These are phyloP conservation scores for Mycena metata DNA, from an alignment of 768 basidiomycete genomes.

Conservation along the genomic window DNA sequence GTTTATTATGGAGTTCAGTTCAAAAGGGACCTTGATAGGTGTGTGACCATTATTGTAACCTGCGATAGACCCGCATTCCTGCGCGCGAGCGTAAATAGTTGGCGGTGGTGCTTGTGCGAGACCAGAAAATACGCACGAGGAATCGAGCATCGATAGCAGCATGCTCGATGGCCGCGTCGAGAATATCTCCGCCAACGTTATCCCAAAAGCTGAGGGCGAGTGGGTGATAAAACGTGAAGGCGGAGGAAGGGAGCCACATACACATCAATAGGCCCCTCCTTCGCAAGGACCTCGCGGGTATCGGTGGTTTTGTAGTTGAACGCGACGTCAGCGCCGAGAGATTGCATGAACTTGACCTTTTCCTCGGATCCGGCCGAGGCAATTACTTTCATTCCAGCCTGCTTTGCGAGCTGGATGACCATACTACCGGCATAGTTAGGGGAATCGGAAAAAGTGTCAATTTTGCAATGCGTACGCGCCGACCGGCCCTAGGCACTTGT, in stretches of 20 bases:
- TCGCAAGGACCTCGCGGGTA: slow-evolving; percentile 64
- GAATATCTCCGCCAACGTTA: slow-evolving; percentile 70
- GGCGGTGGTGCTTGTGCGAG: not conserved
- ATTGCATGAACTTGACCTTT: slow-evolving; percentile 73
- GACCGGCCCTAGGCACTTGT: slow-evolving; percentile 62
- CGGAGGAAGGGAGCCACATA: slow-evolving; percentile 36
- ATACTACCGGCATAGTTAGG: slow-evolving; percentile 44
- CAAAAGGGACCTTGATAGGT: slow-evolving; percentile 44
- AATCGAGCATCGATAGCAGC: slow-evolving; percentile 63
- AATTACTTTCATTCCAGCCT: slow-evolving; percentile 71
- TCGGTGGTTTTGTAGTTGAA: slow-evolving; percentile 81
- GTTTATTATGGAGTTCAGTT: not conserved
- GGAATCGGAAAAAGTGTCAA: not conserved
- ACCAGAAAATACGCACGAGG: slow-evolving; percentile 55
- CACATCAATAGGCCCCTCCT: slow-evolving; percentile 67
- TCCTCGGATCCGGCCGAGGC: slow-evolving; percentile 79
- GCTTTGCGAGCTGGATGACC: slow-evolving; percentile 65
- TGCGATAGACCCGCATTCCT: slow-evolving; percentile 59
- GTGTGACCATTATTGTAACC: slow-evolving; percentile 51
- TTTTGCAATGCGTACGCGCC: slow-evolving; percentile 62
- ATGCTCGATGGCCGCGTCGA: slow-evolving; percentile 67
- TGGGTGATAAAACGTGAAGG: not conserved
- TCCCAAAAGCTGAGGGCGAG: slow-evolving; percentile 61
- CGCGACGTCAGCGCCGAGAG: slow-evolving; percentile 72
- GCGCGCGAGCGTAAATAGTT: not conserved